Evolutionary conservation across 2,329 filamentous ascomycete genomes (phyloP).

Genomic region (Emmonsiellopsis sp.): DNA sequence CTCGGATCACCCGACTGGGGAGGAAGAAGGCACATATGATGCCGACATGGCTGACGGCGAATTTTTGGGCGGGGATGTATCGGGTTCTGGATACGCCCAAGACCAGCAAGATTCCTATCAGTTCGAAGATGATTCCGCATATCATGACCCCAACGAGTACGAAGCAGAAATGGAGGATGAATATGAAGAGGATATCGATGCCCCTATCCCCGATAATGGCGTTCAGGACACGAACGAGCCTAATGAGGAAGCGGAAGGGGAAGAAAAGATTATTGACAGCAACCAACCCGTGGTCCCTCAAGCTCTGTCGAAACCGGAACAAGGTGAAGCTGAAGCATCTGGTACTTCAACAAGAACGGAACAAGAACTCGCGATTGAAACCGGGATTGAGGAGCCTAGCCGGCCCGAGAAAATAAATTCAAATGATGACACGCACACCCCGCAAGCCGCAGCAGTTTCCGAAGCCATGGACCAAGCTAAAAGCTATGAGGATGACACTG

Average conservation of each 20-base stretch:
- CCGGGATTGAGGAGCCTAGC: background rate
- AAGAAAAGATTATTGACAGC: background rate
- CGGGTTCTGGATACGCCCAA: conserved; percentile 16
- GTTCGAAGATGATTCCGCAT: conserved; percentile 13
- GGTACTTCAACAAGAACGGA: background rate
- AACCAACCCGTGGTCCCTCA: conserved; percentile 10
- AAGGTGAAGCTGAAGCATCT: conserved; percentile 5
- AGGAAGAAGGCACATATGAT: conserved; percentile 25
- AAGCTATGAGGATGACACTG: background rate
- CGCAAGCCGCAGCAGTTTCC: background rate
- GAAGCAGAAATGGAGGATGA: conserved; percentile 35
- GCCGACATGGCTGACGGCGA: conserved; percentile 40
- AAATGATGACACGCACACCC: background rate
- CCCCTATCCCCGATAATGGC: conserved; percentile 13
- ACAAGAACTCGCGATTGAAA: background rate
- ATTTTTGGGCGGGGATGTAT: conserved; percentile 15
- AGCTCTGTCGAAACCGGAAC: background rate
- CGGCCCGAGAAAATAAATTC: background rate
- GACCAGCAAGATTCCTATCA: conserved; percentile 21
- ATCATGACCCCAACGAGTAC: conserved; percentile 12
- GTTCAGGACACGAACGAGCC: background rate
- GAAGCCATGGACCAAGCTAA: background rate
- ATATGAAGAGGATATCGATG: conserved; percentile 26
- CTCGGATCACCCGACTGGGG: conserved; percentile 23
- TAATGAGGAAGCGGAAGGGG: conserved; percentile 6